Evolutionary conservation across 1,284 basidiomycete genomes (phyloP).

Genomic region (Microbotryomycetes sp.): DNA sequence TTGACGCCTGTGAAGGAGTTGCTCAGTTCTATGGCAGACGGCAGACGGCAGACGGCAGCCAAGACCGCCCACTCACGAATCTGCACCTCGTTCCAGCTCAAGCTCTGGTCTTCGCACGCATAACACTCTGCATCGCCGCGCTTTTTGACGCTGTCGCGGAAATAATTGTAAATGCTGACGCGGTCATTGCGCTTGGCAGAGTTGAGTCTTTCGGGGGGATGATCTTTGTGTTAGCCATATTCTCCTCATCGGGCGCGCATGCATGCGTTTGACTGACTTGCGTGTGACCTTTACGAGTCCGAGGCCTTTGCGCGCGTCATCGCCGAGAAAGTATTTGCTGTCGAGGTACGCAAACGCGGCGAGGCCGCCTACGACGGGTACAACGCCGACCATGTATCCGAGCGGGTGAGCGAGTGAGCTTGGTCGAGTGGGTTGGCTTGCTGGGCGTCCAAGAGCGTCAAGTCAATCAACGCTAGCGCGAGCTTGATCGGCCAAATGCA

Average conservation of each 20-base stretch:
- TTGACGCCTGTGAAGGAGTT: constrained; percentile 5
- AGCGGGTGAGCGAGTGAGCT: too few relatives aligned
- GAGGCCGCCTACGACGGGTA: neutral
- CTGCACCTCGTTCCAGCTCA: constrained; percentile 17
- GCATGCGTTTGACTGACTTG: neutral
- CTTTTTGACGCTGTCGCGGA: constrained; percentile 4
- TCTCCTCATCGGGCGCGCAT: too few relatives aligned
- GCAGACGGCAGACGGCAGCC: neutral
- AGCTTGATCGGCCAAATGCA: too few relatives aligned
- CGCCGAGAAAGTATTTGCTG: constrained; percentile 7
- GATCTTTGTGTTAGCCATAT: too few relatives aligned
- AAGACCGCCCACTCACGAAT: constrained; percentile 3
- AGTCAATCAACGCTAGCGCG: too few relatives aligned
- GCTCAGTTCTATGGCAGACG: neutral
- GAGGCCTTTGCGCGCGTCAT: constrained; percentile 6
- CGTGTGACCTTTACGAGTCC: neutral
- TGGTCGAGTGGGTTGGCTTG: too few relatives aligned
- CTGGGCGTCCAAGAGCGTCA: too few relatives aligned
- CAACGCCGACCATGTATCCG: neutral
- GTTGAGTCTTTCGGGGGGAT: neutral
- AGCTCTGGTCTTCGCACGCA: constrained; percentile 14
- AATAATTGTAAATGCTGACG: constrained; percentile 26
- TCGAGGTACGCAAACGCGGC: constrained; percentile 10
- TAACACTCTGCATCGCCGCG: constrained; percentile 11
- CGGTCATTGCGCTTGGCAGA: constrained; percentile 5